Percentiles rank a stretch among this genome's conserved stretches.
These are phyloP conservation scores for Bacterosira constricta DNA, from an alignment of 108 stramenopile genomes.

Conservation along the genomic window DNA sequence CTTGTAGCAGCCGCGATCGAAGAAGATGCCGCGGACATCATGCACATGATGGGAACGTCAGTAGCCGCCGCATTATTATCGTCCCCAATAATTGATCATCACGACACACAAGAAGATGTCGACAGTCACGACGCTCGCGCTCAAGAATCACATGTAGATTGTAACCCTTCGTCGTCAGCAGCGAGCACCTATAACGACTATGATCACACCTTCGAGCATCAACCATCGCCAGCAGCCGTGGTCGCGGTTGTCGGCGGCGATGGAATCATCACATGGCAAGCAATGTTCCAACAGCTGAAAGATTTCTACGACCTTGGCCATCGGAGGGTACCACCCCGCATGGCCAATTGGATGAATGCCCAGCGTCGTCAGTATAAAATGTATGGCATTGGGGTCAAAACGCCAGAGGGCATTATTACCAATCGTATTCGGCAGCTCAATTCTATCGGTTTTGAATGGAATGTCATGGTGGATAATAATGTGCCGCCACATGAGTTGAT, in stretches of 20 bases:
- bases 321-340: slow-evolving; percentile 5
- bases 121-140: too few relatives aligned
- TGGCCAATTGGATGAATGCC: slow-evolving; percentile 13
- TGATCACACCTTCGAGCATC: not conserved
- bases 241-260: not conserved
- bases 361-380: slow-evolving; percentile 16
- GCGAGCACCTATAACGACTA: not conserved
- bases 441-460: slow-evolving; percentile 19
- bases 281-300: slow-evolving; percentile 19
- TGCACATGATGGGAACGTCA: too few relatives aligned
- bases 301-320: slow-evolving; percentile 18
- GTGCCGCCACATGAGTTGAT: not conserved
- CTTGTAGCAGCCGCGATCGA: too few relatives aligned
- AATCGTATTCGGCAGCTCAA: slow-evolving; percentile 13
- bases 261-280: slow-evolving; percentile 7
- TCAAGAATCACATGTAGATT: not conserved
- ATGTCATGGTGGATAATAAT: not conserved
- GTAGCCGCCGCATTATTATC: too few relatives aligned
- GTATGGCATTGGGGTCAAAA: slow-evolving; percentile 15
- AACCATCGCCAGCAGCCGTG: not conserved
- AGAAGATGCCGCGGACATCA: too few relatives aligned
- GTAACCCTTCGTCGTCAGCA: not conserved
- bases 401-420: slow-evolving; percentile 13
- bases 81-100: too few relatives aligned
- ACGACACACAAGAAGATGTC: too few relatives aligned